These are phyloP conservation scores for Penicillium chermesinum DNA, from an alignment of 495 filamentous ascomycete genomes.

Conservation along the genomic window DNA sequence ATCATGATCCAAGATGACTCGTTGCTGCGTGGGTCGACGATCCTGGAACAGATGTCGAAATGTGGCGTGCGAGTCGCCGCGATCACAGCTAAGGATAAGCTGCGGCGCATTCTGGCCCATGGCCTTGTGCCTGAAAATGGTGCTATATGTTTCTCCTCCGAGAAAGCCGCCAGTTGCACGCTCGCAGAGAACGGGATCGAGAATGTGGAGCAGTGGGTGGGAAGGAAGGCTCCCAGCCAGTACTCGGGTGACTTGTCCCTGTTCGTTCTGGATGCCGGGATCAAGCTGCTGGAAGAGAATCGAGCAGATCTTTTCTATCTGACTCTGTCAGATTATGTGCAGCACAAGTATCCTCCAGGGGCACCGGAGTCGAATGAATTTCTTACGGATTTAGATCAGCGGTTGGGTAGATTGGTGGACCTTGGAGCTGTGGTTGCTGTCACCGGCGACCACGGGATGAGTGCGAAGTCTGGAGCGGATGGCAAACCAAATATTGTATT, in stretches of 20 bases:
- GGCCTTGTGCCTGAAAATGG: slow-evolving; percentile 19
- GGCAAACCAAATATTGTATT: slow-evolving; percentile 33
- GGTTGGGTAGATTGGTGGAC: slow-evolving; percentile 19
- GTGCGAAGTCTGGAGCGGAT: slow-evolving; percentile 20
- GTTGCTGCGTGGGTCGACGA: slow-evolving; percentile 26
- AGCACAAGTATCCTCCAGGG: slow-evolving; percentile 34
- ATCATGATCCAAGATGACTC: slow-evolving; percentile 32
- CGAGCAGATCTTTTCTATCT: slow-evolving; percentile 34
- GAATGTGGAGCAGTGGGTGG: slow-evolving; percentile 30
- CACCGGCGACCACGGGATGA: slow-evolving; percentile 38
- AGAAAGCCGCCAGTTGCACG: slow-evolving; percentile 21
- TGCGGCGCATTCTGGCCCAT: slow-evolving; percentile 27
- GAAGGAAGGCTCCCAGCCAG: slow-evolving; percentile 23
- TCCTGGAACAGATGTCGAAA: slow-evolving; percentile 30
- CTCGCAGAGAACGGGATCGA: slow-evolving; percentile 21
- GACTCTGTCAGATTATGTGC: slow-evolving; percentile 36
- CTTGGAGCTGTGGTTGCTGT: slow-evolving; percentile 24
- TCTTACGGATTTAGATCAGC: slow-evolving; percentile 22
- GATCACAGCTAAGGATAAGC: slow-evolving; percentile 36
- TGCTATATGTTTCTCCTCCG: slow-evolving; percentile 32
- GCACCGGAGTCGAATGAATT: slow-evolving; percentile 29
- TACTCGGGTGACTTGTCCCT: slow-evolving; percentile 34
- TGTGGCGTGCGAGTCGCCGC: slow-evolving; percentile 33
- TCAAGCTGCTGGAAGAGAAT: slow-evolving; percentile 30
- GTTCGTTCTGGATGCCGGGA: slow-evolving; percentile 36